phyloP scores from a whole-genome alignment of 306 rosid genomes.

The Begonia peltatifolia region DNA sequence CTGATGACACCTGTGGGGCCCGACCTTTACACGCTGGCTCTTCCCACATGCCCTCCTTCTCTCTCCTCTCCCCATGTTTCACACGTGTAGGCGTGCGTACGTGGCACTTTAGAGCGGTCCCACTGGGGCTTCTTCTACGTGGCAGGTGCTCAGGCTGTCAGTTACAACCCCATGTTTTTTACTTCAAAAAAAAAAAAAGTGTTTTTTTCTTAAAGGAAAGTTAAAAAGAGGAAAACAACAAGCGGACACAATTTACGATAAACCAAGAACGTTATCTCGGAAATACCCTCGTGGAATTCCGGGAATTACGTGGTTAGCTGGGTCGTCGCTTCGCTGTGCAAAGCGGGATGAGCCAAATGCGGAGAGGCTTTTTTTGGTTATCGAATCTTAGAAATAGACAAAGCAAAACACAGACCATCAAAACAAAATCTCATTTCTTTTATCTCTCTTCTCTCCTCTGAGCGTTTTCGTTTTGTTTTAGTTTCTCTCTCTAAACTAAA shows the following conservation, averaged over 20 bases:
- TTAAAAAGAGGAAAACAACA: neutral
- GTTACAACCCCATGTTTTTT: slow-evolving; percentile 3
- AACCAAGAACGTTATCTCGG: neutral
- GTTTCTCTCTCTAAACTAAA: no score
- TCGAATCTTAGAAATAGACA: slow-evolving; percentile 1
- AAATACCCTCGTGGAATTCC: slow-evolving; percentile 10
- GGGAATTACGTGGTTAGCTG: slow-evolving; percentile 3
- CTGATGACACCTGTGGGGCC: no score
- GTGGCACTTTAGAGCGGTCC: no score
- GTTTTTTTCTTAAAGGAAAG: neutral
- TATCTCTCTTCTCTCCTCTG: neutral
- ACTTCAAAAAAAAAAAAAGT: neutral
- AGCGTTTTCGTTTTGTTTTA: no score
- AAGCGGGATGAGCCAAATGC: no score
- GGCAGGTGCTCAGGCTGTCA: slow-evolving; percentile 22
- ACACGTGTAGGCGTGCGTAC: slow-evolving; percentile 21
- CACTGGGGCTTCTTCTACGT: slow-evolving; percentile 19
- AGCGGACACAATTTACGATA: neutral
- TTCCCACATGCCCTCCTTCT: slow-evolving; percentile 14
- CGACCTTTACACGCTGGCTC: no score
- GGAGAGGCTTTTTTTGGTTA: slow-evolving; percentile 13
- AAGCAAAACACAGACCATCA: neutral
- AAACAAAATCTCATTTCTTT: no score
- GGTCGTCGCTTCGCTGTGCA: no score
- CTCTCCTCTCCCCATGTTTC: slow-evolving; percentile 17